Base-by-base conservation (phyloP, 2,329 filamentous ascomycete species). In the Penicillium sp. region DNA sequence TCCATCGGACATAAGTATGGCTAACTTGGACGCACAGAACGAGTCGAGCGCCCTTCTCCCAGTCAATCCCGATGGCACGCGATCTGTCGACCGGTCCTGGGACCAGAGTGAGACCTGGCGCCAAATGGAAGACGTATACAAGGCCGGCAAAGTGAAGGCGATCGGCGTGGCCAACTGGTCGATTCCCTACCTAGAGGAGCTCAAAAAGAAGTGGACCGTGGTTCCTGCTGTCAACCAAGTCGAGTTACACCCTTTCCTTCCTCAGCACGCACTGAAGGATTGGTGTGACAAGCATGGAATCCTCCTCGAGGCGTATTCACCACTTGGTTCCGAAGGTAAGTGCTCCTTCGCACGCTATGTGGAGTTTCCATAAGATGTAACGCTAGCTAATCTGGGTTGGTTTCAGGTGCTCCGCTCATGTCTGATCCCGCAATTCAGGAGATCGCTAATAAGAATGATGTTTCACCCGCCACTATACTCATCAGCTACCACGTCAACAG, bases 201-300 rank as follows among this genome's bases (percentile, higher is more conserved):
- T 63, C 4, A 38, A 57, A 15, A 60, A 56, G 53, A 57, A 44
- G 12, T 61, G 58, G 55, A 58, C 50, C 12, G 53, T 64, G 7
- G 51, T 62, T 12, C 68, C 67, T n/a, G 60, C 59, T 31, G 64
- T 74, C 46, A 70, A 72, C 44, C 67, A 74, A 54, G 66, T 75
- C 44, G 72, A 75, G 56, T 55, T 70, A 2, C 73, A 75, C 52
- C 72, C 73, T n/a, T 73, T 70, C 54, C 64, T 72, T 25, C 72
- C 71, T 37, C 72, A 75, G 50, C 66, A 69, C 34, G 65, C 69
- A 23, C 64, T 75, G 34, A 64, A 68, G 38, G 56, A 71, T 31
- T 75, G 65, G 64, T 75, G 73, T 50, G 50, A 63, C 16, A 53
- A 64, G 21, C 63, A 66, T 37, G 67, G 65, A 7, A 74, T 76